Evolutionary conservation across 768 basidiomycete genomes (phyloP), one percentile per base, ranked within the genome.

Genomic region (Erythrobasidium yunnanense): DNA sequence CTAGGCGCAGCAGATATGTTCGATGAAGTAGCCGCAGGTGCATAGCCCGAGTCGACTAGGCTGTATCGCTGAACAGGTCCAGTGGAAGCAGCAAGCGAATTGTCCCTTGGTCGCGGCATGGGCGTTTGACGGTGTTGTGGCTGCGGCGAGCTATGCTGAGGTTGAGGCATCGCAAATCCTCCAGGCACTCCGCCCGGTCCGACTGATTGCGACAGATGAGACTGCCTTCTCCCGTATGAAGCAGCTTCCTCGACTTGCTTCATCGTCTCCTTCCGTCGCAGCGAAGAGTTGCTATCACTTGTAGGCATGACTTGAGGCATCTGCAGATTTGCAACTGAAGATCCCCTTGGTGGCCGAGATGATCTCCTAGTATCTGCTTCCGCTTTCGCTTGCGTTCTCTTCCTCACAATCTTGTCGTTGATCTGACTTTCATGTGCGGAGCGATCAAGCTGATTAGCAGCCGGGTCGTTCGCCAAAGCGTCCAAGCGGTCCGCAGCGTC

Each of bases 371-470:
- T 71, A 22, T 66, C 58, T 22, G 73, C 66, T 53, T 75, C 72
- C 11, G 74, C 74, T 23, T 75, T 58, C 81, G 91, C 77, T 73
- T 78, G 80, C 0, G 90, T 95, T 17, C 89, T 83, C 68, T 84
- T 87, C 0, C 92, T 81, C 6, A 92, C 85, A 49, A 97, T 83
- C 65, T 84, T 90, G 57, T 77, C 78, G 72, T 90, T 85, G 6
- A 90, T 87, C 68, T 88, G 81, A 0, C 77, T 77, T 67, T 91
- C 84, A 77, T 95, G 90, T 69, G 93, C 87, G 62, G 83, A 79
- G 20, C 90, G 79, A 0, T 87, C 86, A 20, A 96, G 80, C 0
- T 83, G 75, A 47, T 82, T 68, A 3, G 67, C 82, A 0, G 86
- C 85, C 0, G 79, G 75, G 0, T 85, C 81, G 38, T 82, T 80